A percentile compares a stretch with the other conserved stretches of the same genome.
These are phyloP conservation scores for Hemisphaericaspora subhashii DNA, from an alignment of 1,139 yeast species.

Conservation along the genomic window DNA sequence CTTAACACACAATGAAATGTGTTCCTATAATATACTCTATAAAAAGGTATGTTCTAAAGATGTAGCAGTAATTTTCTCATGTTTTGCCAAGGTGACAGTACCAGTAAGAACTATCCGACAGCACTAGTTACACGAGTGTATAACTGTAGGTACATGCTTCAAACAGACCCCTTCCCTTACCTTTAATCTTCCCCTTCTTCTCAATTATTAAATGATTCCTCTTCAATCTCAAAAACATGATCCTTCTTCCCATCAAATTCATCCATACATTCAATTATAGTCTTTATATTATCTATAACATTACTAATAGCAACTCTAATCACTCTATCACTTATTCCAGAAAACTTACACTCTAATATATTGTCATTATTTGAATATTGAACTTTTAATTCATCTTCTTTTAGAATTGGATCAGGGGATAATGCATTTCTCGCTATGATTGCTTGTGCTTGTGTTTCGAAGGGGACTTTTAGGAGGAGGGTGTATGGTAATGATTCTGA, in stretches of 20 bases:
- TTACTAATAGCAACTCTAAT: slow-evolving; percentile 72
- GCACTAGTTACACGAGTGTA: no score
- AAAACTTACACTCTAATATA: slow-evolving; percentile 43
- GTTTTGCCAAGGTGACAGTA: no score
- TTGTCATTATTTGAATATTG: slow-evolving; percentile 30
- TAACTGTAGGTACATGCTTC: no score
- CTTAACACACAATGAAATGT: no score
- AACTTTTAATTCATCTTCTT: slow-evolving; percentile 52
- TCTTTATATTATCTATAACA: slow-evolving; percentile 61
- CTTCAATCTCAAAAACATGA: slow-evolving; percentile 8
- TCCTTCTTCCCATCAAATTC: slow-evolving; percentile 49
- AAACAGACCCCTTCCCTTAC: no score
- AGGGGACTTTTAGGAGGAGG: slow-evolving; percentile 42
- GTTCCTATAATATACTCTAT: no score
- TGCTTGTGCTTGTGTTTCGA: slow-evolving; percentile 60
- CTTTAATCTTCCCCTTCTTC: no score
- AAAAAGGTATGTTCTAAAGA: no score
- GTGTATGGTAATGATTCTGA: slow-evolving; percentile 3
- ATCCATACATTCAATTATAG: slow-evolving; percentile 67
- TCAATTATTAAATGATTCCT: slow-evolving; percentile 1
- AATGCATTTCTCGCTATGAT: slow-evolving; percentile 58
- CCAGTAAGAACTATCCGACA: no score
- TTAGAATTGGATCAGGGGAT: slow-evolving; percentile 76
- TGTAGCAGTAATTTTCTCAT: no score
- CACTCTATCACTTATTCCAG: slow-evolving; percentile 61